Evolutionary conservation across 2,329 filamentous ascomycete species (phyloP), one percentile per base, ranked within the genome.

Genomic region (Pseudodiploospora longispora): DNA sequence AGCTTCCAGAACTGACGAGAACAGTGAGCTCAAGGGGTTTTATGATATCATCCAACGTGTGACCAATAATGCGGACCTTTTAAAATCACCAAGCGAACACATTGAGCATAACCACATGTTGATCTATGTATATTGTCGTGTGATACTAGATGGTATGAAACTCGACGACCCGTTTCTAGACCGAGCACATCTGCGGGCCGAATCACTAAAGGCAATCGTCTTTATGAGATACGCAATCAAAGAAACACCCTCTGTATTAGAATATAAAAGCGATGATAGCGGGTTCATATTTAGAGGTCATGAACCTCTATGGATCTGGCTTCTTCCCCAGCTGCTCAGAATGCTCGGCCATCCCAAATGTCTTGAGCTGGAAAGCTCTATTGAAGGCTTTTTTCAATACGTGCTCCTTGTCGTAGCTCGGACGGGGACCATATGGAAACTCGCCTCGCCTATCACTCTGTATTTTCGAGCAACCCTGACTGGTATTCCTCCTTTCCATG

Each of bases 61-160:
- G 48, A 77, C 76, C 45, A 70, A 75, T 50, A 57, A 74, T 8
- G 74, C 68, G 34, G 63, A 59, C 1, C 57, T 71, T 28, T 72
- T 91, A 28, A 79, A 81, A 30, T 75, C 78, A 9, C 58, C 71
- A 2, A 77, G 83, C 50, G 80, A 85, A 37, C 82, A 85, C 52
- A 66, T 85, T 37, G 76, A 82, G 41, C 82, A 94, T 59, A 91
- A 94, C 54, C 84, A 89, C 55, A 85, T 89, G 64, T 76, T 96
- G 40, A 82, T 95, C 42, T 89, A 86, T 57, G 85, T 95, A 50
- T 85, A 93, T 54, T 75, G 84, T 40, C 83, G 86, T 58, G 85
- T 87, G 46, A 85, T 88, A 27, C 70, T 96, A 9, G 85, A 89
- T 52, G 74, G 74, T 37, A 71, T 86, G 38, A 74, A 75, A 51